Conservation (phyloP, 75 land plant genomes). For the Chamaecyparis obtusa region DNA sequence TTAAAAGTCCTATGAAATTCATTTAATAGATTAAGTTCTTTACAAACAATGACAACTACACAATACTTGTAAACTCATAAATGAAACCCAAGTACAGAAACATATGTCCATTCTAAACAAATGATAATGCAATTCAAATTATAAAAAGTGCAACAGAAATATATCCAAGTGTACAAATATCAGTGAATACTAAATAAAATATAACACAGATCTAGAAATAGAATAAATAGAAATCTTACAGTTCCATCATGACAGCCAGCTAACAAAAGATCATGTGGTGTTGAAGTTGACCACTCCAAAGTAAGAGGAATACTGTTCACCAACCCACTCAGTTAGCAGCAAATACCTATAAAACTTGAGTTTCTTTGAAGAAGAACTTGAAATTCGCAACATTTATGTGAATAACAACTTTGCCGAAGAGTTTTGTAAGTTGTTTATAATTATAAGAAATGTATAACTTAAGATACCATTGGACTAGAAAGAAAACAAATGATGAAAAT, state of each 20-base stretch:
- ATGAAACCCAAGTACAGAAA: neutral
- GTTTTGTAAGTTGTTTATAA: neutral
- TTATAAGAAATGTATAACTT: neutral
- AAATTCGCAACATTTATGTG: neutral
- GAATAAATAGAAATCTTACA: slow-evolving; percentile 32
- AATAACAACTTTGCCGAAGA: neutral
- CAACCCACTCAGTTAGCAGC: slow-evolving; percentile 2
- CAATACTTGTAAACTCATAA: neutral
- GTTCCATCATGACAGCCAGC: slow-evolving; percentile 98
- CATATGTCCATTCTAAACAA: neutral
- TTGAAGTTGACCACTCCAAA: slow-evolving; percentile 85
- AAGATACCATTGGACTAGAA: neutral
- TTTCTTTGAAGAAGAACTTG: neutral
- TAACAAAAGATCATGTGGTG: slow-evolving; percentile 69
- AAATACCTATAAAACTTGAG: neutral
- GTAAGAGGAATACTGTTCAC: slow-evolving; percentile 83
- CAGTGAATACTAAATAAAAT: neutral
- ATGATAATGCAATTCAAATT: neutral
- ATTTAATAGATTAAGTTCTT: neutral
- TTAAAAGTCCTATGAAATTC: neutral
- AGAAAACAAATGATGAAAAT: neutral
- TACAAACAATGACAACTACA: neutral
- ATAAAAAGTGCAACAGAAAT: neutral
- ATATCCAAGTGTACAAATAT: neutral
- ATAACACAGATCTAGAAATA: neutral